phyloP scores from a whole-genome alignment of 2,329 filamentous ascomycete genomes.

The Lachnellula occidentalis region DNA sequence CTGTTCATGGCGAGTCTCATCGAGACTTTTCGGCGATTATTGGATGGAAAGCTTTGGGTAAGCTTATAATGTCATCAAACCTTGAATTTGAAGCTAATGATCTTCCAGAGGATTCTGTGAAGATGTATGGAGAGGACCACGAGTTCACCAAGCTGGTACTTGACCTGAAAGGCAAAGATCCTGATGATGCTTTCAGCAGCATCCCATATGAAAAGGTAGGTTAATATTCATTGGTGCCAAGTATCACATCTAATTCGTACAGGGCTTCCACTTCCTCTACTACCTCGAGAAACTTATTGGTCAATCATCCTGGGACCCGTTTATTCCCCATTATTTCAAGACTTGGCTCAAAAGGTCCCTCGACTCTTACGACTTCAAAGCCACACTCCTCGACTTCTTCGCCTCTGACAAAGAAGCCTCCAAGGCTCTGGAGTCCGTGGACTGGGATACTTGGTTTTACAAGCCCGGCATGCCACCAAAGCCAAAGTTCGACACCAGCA shows the following conservation, averaged over 20 bases:
- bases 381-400: constrained; percentile 84
- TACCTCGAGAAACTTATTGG: constrained; percentile 82
- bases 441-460: constrained; percentile 91
- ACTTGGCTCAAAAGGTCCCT: constrained; percentile 81
- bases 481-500: constrained; percentile 81
- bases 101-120: constrained; percentile 63
- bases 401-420: constrained; percentile 55
- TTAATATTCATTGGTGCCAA: background rate
- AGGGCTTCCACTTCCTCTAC: constrained; percentile 87
- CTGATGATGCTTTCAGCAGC: constrained; percentile 90
- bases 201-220: constrained; percentile 80
- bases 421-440: constrained; percentile 63
- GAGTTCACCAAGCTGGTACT: constrained; percentile 90
- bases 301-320: constrained; percentile 83
- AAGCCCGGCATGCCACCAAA: constrained; percentile 84
- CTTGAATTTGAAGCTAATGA: background rate
- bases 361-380: constrained; percentile 91
- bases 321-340: constrained; percentile 92
- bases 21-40: constrained; percentile 95
- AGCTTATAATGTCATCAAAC: constrained; percentile 13
- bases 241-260: background rate
- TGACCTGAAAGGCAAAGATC: constrained; percentile 83
- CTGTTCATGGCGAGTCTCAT: constrained; percentile 74
- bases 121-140: constrained; percentile 74
- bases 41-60: constrained; percentile 70